phyloP scores from a whole-genome alignment of 768 basidiomycete species.

The Dioszegia hungarica region DNA sequence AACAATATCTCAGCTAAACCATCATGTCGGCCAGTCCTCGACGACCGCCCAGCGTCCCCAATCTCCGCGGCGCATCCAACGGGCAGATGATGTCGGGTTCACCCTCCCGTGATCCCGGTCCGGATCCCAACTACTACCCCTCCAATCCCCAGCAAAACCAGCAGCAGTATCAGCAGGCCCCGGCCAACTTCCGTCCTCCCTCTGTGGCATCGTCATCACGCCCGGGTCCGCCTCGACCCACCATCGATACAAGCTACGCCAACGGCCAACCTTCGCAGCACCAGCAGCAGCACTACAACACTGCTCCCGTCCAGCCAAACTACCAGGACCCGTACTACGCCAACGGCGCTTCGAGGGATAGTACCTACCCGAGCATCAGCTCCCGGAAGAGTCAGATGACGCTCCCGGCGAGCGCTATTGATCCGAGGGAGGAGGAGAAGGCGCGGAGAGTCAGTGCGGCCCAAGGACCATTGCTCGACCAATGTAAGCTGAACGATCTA shows the following conservation, averaged over 20 bases:
- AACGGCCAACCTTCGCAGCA: not conserved
- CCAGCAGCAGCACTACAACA: constrained; percentile 2
- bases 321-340: constrained; percentile 1
- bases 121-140: not conserved
- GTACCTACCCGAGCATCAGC: not conserved
- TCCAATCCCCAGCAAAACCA: not conserved
- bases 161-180: not conserved
- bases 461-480: constrained; percentile 26
- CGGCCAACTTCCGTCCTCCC: not conserved
- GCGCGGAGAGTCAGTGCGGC: constrained; percentile 2
- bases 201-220: not conserved
- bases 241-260: not conserved
- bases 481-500: too few relatives aligned
- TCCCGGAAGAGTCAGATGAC: constrained; percentile 7
- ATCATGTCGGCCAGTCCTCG: not conserved
- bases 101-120: not conserved
- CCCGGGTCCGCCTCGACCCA: not conserved
- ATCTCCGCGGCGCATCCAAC: not conserved
- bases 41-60: constrained; percentile 1
- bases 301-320: not conserved
- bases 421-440: not conserved
- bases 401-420: not conserved
- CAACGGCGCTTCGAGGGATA: not conserved
- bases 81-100: not conserved
- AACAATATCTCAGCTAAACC: not conserved